Base-by-base conservation (phyloP, 306 rosid genomes). In the Cicer chorassanicum region DNA sequence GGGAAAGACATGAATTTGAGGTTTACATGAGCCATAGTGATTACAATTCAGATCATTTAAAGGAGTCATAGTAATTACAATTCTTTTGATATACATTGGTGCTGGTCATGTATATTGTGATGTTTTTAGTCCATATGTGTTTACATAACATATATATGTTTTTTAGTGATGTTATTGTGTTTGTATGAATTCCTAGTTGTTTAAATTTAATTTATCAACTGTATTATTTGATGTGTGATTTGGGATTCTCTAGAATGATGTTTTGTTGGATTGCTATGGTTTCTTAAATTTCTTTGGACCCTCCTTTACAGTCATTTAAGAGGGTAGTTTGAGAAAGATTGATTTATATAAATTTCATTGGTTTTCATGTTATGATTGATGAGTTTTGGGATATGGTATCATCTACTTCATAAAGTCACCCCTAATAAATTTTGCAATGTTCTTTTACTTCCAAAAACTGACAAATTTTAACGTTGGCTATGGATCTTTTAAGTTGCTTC, bases 401-500 rank as follows among this genome's bases (percentile, higher is more conserved):
- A 5, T 39, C 68, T 68, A 34, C 70, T 77, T 68, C 68, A 5
- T 11, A 15, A 55, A 21, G 38, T 40, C 10, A 7, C 29, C 55
- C 65, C 55, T 29, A 45, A 55, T 55, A 73, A 55, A 40, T 16
- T 63, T 49, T 63, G 12, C 34, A 15, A 38, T 46, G 38, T 10
- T 70, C 39, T 70, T 40, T 16, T 71, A 71, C 53, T 29, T 29
- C 34, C 34, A 29, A 29, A 29, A 29, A 29, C 34, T 29, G 4
- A 29, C 34, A 29, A 29, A 29, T 29, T 29, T 29, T 3, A 29
- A 29, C 34, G 3, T 29, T 29, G 34, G 34, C 34, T 29, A 29
- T 29, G 34, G 4, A 93, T 86, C 89, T 89, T 70, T 84, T 86
- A 65, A 84, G 83, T 71, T 62, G 41, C 57, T 41, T 51, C 11